These are phyloP conservation scores for Hypoxylon intermedium DNA, from an alignment of 495 filamentous ascomycete genomes.

Conservation along the genomic window DNA sequence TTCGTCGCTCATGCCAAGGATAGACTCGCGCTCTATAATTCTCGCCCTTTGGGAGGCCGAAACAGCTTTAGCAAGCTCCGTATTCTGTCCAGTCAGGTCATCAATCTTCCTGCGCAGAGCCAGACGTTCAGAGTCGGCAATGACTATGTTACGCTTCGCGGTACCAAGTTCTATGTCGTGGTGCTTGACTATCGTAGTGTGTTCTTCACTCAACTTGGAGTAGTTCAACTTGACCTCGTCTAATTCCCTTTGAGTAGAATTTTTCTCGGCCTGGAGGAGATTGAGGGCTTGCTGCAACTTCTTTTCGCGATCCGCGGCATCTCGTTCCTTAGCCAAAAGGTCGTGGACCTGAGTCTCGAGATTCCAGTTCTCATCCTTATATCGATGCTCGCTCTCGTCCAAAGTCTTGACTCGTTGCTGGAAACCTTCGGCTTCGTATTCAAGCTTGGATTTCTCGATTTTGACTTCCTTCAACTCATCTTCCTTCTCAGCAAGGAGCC, in stretches of 20 bases:
- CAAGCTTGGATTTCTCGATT: slow-evolving; percentile 75
- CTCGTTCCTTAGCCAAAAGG: slow-evolving; percentile 69
- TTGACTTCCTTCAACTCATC: slow-evolving; percentile 78
- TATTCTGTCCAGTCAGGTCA: slow-evolving; percentile 84
- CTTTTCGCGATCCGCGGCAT: slow-evolving; percentile 78
- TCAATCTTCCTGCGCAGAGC: slow-evolving; percentile 81
- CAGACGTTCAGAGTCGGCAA: slow-evolving; percentile 75
- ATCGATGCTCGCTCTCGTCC: slow-evolving; percentile 91
- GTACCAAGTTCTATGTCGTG: slow-evolving; percentile 86
- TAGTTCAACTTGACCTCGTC: slow-evolving; percentile 84
- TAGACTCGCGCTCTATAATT: slow-evolving; percentile 66
- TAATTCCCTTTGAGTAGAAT: slow-evolving; percentile 75
- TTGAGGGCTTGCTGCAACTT: slow-evolving; percentile 76
- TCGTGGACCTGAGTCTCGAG: slow-evolving; percentile 90
- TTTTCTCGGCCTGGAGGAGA: slow-evolving; percentile 75
- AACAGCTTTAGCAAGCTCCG: slow-evolving; percentile 81
- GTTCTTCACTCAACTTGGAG: slow-evolving; percentile 80
- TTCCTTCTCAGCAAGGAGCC: slow-evolving; percentile 81
- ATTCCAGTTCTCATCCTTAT: slow-evolving; percentile 98
- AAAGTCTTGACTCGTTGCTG: slow-evolving; percentile 77
- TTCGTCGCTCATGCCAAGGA: slow-evolving; percentile 64
- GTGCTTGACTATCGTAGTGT: slow-evolving; percentile 74
- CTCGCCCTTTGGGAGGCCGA: slow-evolving; percentile 70
- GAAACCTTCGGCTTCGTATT: slow-evolving; percentile 80
- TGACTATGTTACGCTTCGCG: slow-evolving; percentile 74